phyloP scores from a whole-genome alignment of 2,329 filamentous ascomycete genomes.

The Trematosphaeria pertusa region DNA sequence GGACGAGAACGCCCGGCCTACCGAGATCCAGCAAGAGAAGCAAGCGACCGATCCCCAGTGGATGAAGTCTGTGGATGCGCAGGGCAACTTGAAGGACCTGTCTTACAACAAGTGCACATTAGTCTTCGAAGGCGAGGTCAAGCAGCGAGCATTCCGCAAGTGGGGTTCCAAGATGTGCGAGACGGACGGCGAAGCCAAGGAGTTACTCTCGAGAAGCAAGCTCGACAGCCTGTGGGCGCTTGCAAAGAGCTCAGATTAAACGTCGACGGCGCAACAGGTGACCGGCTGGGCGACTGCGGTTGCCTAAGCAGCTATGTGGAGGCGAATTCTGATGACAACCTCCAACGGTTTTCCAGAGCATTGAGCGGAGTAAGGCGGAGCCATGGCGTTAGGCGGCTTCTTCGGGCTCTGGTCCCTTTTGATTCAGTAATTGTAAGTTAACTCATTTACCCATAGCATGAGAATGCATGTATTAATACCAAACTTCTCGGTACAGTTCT shows the following conservation, averaged over 20 bases:
- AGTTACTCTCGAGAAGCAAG: conserved; percentile 78
- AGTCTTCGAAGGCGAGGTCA: conserved; percentile 90
- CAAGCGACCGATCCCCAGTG: conserved; percentile 70
- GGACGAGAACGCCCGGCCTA: conserved; percentile 83
- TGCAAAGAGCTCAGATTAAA: conserved; percentile 68
- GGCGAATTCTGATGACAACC: no score
- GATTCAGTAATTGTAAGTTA: conserved; percentile 8
- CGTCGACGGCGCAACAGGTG: no score
- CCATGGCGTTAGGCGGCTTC: no score
- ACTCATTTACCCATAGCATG: conserved; percentile 6
- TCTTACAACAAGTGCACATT: conserved; percentile 81
- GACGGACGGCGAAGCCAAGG: conserved; percentile 86
- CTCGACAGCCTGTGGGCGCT: conserved; percentile 96
- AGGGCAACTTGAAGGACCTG: conserved; percentile 80
- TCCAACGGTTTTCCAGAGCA: not conserved
- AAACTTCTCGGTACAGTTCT: conserved; percentile 1
- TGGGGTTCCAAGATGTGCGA: conserved; percentile 91
- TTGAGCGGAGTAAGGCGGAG: not conserved
- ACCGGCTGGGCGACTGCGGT: no score
- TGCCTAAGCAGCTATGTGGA: no score
- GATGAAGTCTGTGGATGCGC: conserved; percentile 80
- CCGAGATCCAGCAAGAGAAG: conserved; percentile 63
- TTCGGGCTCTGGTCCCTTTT: no score
- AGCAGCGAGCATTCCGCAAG: conserved; percentile 79
- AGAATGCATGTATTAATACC: conserved; percentile 11